Evolutionary conservation across 345 rosid genomes (phyloP).

Genomic region (Rhodamnia rubescens): DNA sequence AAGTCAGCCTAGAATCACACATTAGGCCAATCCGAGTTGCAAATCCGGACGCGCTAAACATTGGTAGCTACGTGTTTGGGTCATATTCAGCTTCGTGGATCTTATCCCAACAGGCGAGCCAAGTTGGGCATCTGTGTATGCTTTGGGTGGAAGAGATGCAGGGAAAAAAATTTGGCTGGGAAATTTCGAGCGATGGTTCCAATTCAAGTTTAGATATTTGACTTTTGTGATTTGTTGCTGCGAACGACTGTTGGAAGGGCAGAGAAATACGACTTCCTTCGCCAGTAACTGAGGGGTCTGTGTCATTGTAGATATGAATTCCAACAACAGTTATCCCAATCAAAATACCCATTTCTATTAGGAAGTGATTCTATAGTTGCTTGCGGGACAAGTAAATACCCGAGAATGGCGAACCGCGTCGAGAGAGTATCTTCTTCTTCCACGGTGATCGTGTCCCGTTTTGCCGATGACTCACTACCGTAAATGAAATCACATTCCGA

Average conservation of each 20-base stretch:
- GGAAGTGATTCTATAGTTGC: background rate
- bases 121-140: background rate
- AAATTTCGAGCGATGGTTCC: background rate
- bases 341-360: background rate
- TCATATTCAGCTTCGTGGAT: background rate
- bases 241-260: background rate
- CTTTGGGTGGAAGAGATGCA: background rate
- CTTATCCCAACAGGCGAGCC: background rate
- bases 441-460: rapidly evolving
- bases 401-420: background rate
- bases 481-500: background rate
- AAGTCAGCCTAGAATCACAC: no score
- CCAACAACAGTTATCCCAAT: background rate
- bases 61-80: no score
- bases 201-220: background rate
- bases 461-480: rapidly evolving
- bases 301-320: no score
- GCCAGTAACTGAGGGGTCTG: background rate
- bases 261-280: background rate
- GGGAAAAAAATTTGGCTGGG: background rate
- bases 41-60: no score
- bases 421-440: background rate
- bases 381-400: background rate
- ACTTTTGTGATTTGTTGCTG: background rate
- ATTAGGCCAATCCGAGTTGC: no score